A percentile compares a stretch with the other conserved stretches of the same genome.
These are phyloP conservation scores for Clavispora asparagi DNA, from an alignment of 805 yeast genomes.

Conservation along the genomic window DNA sequence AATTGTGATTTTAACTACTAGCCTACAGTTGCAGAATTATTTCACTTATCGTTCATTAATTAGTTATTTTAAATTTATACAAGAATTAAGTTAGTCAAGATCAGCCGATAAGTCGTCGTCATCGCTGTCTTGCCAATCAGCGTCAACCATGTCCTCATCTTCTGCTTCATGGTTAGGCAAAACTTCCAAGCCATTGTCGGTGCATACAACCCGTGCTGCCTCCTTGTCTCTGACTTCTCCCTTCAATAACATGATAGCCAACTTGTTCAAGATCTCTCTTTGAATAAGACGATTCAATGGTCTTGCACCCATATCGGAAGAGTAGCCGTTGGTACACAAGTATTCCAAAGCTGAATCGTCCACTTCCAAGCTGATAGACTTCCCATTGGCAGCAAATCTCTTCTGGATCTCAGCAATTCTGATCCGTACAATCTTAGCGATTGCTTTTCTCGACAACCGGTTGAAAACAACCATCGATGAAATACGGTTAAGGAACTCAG, in stretches of 20 bases:
- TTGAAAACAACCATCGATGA: slow-evolving; percentile 91
- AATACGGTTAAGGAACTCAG: slow-evolving; percentile 95
- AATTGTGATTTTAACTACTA: too few species aligned
- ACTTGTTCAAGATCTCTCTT: slow-evolving; percentile 74
- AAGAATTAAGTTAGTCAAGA: slow-evolving; percentile 14
- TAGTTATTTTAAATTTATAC: background rate
- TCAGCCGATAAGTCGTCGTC: slow-evolving; percentile 42
- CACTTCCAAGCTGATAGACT: slow-evolving; percentile 66
- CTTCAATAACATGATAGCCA: slow-evolving; percentile 83
- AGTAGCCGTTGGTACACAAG: slow-evolving; percentile 82
- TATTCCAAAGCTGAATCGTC: slow-evolving; percentile 74
- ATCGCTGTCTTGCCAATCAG: slow-evolving; percentile 54
- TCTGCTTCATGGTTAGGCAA: slow-evolving; percentile 77
- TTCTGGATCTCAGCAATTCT: slow-evolving; percentile 80
- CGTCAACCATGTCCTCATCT: slow-evolving; percentile 47
- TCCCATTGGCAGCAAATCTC: slow-evolving; percentile 81
- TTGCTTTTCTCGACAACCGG: slow-evolving; percentile 85
- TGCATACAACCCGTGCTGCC: slow-evolving; percentile 58
- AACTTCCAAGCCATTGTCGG: slow-evolving; percentile 67
- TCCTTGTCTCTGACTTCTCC: slow-evolving; percentile 90
- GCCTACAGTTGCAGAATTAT: too few species aligned
- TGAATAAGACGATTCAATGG: slow-evolving; percentile 93
- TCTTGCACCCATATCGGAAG: slow-evolving; percentile 92
- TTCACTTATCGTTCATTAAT: too few species aligned
- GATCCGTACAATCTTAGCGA: slow-evolving; percentile 83